Conservation (phyloP, 371 early-diverging fungal species). For the Phascolomyces articulosus region DNA sequence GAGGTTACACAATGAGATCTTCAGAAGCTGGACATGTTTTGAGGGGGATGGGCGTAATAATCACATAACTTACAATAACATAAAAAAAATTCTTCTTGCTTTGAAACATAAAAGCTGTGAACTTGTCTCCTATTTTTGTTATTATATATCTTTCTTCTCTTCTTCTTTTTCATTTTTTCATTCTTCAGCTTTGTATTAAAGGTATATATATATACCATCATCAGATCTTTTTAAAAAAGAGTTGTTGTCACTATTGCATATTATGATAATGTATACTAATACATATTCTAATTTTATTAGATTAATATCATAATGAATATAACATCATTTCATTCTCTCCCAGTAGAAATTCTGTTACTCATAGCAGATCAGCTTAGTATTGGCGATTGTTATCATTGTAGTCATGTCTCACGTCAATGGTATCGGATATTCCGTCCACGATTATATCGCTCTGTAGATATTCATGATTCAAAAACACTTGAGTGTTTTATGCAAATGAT, state of each 20-base stretch:
- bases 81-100: background rate
- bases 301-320: background rate
- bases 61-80: too few species aligned
- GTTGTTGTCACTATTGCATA: too few species aligned
- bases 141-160: too few species aligned
- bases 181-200: too few species aligned
- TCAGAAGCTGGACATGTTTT: background rate
- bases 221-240: too few species aligned
- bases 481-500: background rate
- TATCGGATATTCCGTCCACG: slow-evolving; percentile 4
- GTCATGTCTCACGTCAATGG: slow-evolving; percentile 2
- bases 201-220: too few species aligned
- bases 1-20: slow-evolving; percentile 5
- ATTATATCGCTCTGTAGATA: background rate
- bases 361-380: background rate
- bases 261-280: too few species aligned
- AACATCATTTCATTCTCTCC: background rate
- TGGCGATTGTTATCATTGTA: background rate
- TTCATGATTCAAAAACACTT: background rate
- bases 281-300: too few species aligned
- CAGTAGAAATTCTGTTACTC: background rate
- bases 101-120: too few species aligned
- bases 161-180: too few species aligned
- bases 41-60: too few species aligned
- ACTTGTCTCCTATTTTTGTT: too few species aligned